Base-by-base conservation (phyloP, 1,139 yeast species). In the Pichia inconspicua region DNA sequence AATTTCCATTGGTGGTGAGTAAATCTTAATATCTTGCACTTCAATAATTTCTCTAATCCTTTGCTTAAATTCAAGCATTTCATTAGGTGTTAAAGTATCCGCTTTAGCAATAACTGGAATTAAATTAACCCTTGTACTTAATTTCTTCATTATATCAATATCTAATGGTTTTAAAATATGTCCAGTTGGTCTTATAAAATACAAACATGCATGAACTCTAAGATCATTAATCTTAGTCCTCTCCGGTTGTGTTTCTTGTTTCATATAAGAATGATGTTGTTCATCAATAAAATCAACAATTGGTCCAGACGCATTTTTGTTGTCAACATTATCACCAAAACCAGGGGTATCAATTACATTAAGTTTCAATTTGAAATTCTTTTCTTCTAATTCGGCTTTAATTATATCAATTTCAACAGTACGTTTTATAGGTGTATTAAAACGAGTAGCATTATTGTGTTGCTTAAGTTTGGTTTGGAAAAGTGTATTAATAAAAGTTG, bases 291-390 rank as follows among this genome's bases (percentile, higher is more conserved):
- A 92, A 66, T 90, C 97, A 52, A 89, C 77, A 59, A 94, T 82
- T 39, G 97, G 92, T 58, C 84, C 85, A 97, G 97, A 94, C 47
- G 96, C 80, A 63, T 87, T 92, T 60, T 77, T 80, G 70, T 92
- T 92, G 73, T 92, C 85, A 60, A 92, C 95, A 65, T 89, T 88
- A 69, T 90, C 96, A 54, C 98, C 99, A 65, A 92, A 89, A 2
- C 98, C 98, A 17, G 98, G 98, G 9, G 98, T 92, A 68, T 92
- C 99, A 59, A 94, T 81, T 52, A 92, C 77, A 62, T 92, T 92
- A 56, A 94, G 77, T 54, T 94, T 80, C 58, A 92, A 76, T 60
- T 77, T 79, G 71, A 92, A 92, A 64, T 84, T 86, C 69, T 88
- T 87, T 65, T 94, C 99, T 66, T 90, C 97, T 58, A 94, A 75